These are phyloP conservation scores for Chlorencoelia australis DNA, from an alignment of 2,329 filamentous ascomycete species.

Conservation along the genomic window DNA sequence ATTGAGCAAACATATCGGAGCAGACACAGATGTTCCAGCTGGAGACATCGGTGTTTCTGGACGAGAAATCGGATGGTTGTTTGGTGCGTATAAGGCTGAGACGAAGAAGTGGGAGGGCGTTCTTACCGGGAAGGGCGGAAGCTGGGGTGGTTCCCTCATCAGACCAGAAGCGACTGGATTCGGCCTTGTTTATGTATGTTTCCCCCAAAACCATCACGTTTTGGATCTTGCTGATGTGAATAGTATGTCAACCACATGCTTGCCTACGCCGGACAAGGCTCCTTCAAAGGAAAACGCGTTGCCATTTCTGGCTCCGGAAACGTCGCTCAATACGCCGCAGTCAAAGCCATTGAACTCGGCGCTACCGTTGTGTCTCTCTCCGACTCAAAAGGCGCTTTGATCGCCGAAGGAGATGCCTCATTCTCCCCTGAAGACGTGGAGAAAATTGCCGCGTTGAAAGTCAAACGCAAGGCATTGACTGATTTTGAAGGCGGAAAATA, in stretches of 20 bases:
- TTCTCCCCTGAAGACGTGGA: constrained; percentile 75
- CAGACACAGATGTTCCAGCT: constrained; percentile 90
- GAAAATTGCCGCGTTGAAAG: constrained; percentile 76
- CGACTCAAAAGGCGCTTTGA: constrained; percentile 77
- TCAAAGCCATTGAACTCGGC: constrained; percentile 94
- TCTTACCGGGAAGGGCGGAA: constrained; percentile 87
- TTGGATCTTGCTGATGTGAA: background rate
- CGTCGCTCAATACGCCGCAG: constrained; percentile 92
- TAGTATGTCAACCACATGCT: constrained; percentile 91
- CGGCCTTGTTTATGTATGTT: constrained; percentile 75
- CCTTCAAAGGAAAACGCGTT: constrained; percentile 83
- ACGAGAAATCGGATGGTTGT: constrained; percentile 90
- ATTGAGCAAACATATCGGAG: constrained; percentile 90
- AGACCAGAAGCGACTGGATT: constrained; percentile 94
- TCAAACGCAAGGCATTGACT: constrained; percentile 73
- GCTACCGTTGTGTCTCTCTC: constrained; percentile 87
- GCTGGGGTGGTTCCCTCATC: constrained; percentile 90
- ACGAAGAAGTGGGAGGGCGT: constrained; percentile 92
- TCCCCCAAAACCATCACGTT: background rate
- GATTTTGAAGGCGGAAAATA: constrained; percentile 59
- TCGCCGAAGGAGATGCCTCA: constrained; percentile 58
- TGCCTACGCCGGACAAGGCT: constrained; percentile 75
- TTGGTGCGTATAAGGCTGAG: constrained; percentile 83
- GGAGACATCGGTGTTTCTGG: constrained; percentile 92
- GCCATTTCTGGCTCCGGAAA: constrained; percentile 96